phyloP scores from a whole-genome alignment of 2,329 filamentous ascomycete species.

The Arthrobotrys sphaeroides region DNA sequence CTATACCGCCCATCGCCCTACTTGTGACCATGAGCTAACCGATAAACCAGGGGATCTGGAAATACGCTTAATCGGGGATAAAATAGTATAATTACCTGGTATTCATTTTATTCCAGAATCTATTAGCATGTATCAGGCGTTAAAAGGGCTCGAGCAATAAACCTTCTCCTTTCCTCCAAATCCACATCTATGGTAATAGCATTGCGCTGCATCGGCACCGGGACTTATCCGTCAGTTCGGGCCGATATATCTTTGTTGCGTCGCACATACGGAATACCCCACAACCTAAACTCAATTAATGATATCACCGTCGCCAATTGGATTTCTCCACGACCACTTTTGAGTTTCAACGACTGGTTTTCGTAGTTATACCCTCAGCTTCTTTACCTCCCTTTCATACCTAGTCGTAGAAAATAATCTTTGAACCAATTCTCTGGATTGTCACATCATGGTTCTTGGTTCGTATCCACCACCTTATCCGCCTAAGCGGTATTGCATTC shows the following conservation, averaged over 20 bases:
- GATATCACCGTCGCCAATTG: constrained; percentile 29
- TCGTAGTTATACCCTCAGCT: too few relatives aligned
- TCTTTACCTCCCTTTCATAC: too few relatives aligned
- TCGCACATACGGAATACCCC: constrained; percentile 40
- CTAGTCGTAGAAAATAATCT: too few relatives aligned
- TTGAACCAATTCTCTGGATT: too few relatives aligned
- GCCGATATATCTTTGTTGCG: background rate
- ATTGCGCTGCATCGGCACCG: background rate
- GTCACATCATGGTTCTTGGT: constrained; percentile 37
- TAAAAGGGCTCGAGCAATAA: constrained; percentile 14
- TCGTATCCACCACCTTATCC: background rate
- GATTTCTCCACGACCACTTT: background rate
- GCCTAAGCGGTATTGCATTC: background rate
- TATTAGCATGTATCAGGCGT: constrained; percentile 41
- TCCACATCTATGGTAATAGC: background rate
- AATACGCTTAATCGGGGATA: constrained; percentile 82
- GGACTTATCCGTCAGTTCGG: constrained; percentile 20
- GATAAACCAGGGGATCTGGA: constrained; percentile 69
- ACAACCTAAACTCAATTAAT: constrained; percentile 33
- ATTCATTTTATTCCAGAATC: background rate
- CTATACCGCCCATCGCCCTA: background rate
- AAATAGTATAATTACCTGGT: constrained; percentile 1
- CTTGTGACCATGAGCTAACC: constrained; percentile 16
- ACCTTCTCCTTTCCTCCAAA: background rate
- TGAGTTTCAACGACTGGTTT: background rate